These are phyloP conservation scores for Zychaea mexicana DNA, from an alignment of 371 early-diverging fungal species.

Conservation along the genomic window DNA sequence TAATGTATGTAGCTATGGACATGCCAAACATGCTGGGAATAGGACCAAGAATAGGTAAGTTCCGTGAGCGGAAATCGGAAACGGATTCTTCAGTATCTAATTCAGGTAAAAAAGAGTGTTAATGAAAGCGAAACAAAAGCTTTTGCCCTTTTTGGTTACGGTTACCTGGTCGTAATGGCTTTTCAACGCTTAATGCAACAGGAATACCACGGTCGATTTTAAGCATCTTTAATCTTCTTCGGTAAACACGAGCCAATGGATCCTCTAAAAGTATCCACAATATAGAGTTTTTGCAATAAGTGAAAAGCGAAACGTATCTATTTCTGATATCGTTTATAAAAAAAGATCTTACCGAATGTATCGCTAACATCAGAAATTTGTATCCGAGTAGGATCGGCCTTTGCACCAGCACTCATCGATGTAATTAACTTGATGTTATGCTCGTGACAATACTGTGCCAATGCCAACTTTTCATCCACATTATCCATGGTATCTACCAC, in stretches of 20 bases:
- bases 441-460: conserved; percentile 83
- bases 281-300: too few species aligned
- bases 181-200: conserved; percentile 92
- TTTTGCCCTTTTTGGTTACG: conserved; percentile 57
- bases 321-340: too few species aligned
- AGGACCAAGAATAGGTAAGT: conserved; percentile 81
- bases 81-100: conserved; percentile 52
- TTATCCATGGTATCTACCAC: conserved; percentile 91
- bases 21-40: conserved; percentile 93
- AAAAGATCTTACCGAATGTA: conserved; percentile 77
- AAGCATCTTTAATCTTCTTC: conserved; percentile 69
- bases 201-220: conserved; percentile 79
- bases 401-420: conserved; percentile 93
- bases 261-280: conserved; percentile 65
- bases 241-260: conserved; percentile 86
- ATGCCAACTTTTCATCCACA: conserved; percentile 84
- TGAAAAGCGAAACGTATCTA: too few species aligned
- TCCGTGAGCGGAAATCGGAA: conserved; percentile 79
- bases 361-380: conserved; percentile 92
- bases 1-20: conserved; percentile 85
- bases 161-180: conserved; percentile 48
- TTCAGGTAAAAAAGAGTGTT: conserved; percentile 16
- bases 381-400: conserved; percentile 91
- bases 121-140: background rate
- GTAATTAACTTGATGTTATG: conserved; percentile 74